Evolutionary conservation across 768 basidiomycete genomes (phyloP).

Genomic region (Tricholoma flavovirens): DNA sequence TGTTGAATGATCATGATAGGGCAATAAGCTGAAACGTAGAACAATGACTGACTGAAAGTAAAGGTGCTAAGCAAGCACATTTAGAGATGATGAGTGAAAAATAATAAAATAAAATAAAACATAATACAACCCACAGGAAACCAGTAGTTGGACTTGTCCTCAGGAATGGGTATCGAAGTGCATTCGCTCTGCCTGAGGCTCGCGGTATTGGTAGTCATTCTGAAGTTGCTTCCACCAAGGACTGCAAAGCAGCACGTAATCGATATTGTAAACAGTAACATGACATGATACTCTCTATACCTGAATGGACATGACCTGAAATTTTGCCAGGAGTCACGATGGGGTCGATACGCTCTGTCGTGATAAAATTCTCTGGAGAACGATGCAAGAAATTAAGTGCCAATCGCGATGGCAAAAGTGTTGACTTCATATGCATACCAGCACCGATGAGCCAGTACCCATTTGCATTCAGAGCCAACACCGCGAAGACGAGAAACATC

Average conservation of each 20-base stretch:
- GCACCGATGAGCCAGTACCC: slow-evolving; percentile 44
- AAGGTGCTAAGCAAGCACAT: slow-evolving; percentile 27
- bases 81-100: too few relatives aligned
- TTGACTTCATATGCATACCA: slow-evolving; percentile 21
- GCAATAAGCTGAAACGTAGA: background rate
- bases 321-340: slow-evolving; percentile 42
- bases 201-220: slow-evolving; percentile 34
- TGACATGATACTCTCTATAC: slow-evolving; percentile 18
- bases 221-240: slow-evolving; percentile 49
- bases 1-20: background rate
- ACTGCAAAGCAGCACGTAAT: slow-evolving; percentile 22
- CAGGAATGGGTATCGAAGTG: slow-evolving; percentile 46
- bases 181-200: slow-evolving; percentile 41
- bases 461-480: slow-evolving; percentile 26
- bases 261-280: background rate
- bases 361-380: slow-evolving; percentile 34
- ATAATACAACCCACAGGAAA: slow-evolving; percentile 39
- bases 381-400: background rate
- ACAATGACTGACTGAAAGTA: slow-evolving; percentile 41
- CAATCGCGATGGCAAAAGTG: background rate
- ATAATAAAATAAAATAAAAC: too few relatives aligned
- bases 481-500: slow-evolving; percentile 23
- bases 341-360: slow-evolving; percentile 46
- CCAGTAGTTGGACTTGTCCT: slow-evolving; percentile 53
- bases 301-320: slow-evolving; percentile 42